Conservation (phyloP, 768 basidiomycete genomes). For the Boletus vermiculosoides region DNA sequence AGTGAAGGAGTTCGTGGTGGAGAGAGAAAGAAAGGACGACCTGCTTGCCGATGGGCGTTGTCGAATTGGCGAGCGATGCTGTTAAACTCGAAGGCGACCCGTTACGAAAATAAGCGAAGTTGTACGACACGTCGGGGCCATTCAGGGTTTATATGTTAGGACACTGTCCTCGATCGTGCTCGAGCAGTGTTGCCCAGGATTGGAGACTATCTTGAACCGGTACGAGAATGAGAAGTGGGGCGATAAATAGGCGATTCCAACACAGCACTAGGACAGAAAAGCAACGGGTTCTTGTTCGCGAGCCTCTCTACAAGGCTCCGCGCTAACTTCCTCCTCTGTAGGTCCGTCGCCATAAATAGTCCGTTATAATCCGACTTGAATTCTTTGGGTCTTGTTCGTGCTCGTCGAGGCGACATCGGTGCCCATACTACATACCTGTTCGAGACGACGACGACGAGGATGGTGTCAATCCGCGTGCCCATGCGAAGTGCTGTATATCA, state of each 20-base stretch:
- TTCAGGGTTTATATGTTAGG: constrained; percentile 2
- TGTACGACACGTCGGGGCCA: constrained; percentile 16
- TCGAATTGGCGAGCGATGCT: constrained; percentile 2
- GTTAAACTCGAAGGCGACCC: background rate
- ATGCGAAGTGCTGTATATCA: background rate
- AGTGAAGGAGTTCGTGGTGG: constrained; percentile 13
- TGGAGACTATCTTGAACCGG: constrained; percentile 1
- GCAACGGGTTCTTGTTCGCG: constrained; percentile 9
- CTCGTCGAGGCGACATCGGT: background rate
- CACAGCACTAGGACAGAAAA: constrained; percentile 14
- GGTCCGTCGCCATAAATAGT: background rate
- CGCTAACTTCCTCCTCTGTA: background rate
- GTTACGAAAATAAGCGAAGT: constrained; percentile 21
- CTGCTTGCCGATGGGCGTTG: constrained; percentile 11
- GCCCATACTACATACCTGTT: background rate
- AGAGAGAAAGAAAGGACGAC: constrained; percentile 12
- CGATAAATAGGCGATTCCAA: constrained; percentile 8
- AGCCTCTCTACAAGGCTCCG: background rate
- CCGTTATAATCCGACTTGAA: constrained; percentile 2
- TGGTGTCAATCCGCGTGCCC: background rate
- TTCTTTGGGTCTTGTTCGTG: background rate
- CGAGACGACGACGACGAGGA: background rate
- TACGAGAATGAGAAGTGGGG: constrained; percentile 1
- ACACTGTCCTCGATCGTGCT: constrained; percentile 3
- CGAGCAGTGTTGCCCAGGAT: constrained; percentile 11